phyloP scores from a whole-genome alignment of 2,329 filamentous ascomycete species.

The Aaosphaeria arxii region DNA sequence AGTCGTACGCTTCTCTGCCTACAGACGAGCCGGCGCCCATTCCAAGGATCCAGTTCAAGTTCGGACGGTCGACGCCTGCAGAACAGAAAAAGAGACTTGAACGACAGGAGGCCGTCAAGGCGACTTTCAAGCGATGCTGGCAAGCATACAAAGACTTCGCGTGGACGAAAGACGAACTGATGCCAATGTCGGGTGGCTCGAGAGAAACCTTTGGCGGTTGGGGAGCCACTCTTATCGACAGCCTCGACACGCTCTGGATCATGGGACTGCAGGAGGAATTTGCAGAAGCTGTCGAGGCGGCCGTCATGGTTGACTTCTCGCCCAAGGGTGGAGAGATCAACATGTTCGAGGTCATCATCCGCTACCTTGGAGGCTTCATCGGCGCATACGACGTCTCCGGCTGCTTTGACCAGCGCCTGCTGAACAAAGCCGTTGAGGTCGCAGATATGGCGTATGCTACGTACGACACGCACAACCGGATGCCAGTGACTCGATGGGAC shows the following conservation, averaged over 20 bases:
- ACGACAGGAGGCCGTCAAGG: slow-evolving; percentile 63
- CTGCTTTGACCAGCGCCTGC: slow-evolving; percentile 45
- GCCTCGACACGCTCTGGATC: slow-evolving; percentile 67
- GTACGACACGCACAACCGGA: slow-evolving; percentile 63
- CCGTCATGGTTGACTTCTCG: slow-evolving; percentile 58
- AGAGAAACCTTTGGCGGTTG: slow-evolving; percentile 85
- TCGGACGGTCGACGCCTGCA: too few relatives aligned
- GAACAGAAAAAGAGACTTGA: too few relatives aligned
- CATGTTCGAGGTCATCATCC: slow-evolving; percentile 67
- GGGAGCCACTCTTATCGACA: slow-evolving; percentile 80
- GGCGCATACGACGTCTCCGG: slow-evolving; percentile 63
- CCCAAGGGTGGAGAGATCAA: slow-evolving; percentile 49
- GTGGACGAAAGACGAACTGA: slow-evolving; percentile 81
- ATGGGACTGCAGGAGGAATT: slow-evolving; percentile 65
- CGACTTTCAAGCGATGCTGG: slow-evolving; percentile 75
- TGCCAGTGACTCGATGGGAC: slow-evolving; percentile 50
- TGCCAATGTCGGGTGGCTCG: slow-evolving; percentile 62
- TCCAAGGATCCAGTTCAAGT: too few relatives aligned
- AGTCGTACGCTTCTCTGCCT: neutral
- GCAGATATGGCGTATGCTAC: slow-evolving; percentile 61
- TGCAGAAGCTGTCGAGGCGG: slow-evolving; percentile 55
- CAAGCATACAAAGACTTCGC: slow-evolving; percentile 72
- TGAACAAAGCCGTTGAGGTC: slow-evolving; percentile 60
- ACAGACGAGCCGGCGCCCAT: neutral
- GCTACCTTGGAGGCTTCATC: slow-evolving; percentile 66